Evolutionary conservation across 108 stramenopile genomes (phyloP).

Genomic region (Nannochloropsis gaditana): DNA sequence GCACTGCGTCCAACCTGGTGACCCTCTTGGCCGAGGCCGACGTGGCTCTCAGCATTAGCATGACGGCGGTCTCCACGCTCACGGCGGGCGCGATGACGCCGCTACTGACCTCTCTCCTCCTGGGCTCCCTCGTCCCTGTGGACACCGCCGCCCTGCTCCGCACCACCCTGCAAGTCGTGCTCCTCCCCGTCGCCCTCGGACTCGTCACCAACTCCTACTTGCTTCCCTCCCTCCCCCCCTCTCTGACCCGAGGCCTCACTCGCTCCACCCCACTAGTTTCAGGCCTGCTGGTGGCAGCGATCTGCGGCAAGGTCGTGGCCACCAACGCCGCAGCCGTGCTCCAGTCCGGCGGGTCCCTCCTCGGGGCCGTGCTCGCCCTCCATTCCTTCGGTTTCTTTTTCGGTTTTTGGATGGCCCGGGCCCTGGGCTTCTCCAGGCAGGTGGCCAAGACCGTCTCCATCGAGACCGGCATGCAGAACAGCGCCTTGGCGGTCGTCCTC

Average conservation of each 20-base stretch:
- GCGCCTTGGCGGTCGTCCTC: slow-evolving; percentile 84
- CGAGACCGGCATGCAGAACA: slow-evolving; percentile 83
- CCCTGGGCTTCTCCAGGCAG: slow-evolving; percentile 55
- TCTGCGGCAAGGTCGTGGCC: slow-evolving; percentile 85
- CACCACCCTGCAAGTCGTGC: slow-evolving; percentile 71
- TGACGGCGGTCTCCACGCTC: slow-evolving; percentile 81
- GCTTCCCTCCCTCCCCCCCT: slow-evolving; percentile 30
- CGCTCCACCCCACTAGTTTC: slow-evolving; percentile 71
- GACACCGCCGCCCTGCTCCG: slow-evolving; percentile 53
- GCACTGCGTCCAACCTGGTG: slow-evolving; percentile 88
- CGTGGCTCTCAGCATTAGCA: slow-evolving; percentile 75
- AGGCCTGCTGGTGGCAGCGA: slow-evolving; percentile 64
- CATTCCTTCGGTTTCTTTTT: slow-evolving; percentile 73
- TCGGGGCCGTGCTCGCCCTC: slow-evolving; percentile 62
- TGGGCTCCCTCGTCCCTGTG: slow-evolving; percentile 63
- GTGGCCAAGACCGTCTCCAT: slow-evolving; percentile 77
- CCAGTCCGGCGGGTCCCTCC: slow-evolving; percentile 38
- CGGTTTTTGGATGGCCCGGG: slow-evolving; percentile 65
- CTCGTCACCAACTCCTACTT: slow-evolving; percentile 58
- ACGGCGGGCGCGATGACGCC: slow-evolving; percentile 76
- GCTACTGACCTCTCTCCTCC: slow-evolving; percentile 68
- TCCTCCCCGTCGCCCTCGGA: slow-evolving; percentile 74
- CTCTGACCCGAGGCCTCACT: slow-evolving; percentile 62
- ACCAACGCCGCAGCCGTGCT: slow-evolving; percentile 57
- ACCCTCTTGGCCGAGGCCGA: slow-evolving; percentile 86